phyloP scores from a whole-genome alignment of 2,329 filamentous ascomycete genomes.

The Alternaria triticimaculans region DNA sequence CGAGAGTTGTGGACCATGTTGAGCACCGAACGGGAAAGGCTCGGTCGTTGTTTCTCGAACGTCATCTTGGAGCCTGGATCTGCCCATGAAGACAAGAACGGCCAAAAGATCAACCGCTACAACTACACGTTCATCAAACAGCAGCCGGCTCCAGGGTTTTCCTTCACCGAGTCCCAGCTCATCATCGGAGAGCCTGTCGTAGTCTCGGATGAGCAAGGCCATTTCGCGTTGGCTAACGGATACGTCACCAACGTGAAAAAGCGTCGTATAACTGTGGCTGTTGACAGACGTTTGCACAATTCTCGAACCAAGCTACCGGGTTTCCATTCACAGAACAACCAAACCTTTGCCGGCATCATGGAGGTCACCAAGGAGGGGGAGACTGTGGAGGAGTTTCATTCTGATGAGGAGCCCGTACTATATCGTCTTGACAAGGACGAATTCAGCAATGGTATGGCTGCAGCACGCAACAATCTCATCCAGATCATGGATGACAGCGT shows the following conservation, averaged over 20 bases:
- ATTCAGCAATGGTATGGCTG: slow-evolving; percentile 97
- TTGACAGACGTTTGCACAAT: slow-evolving; percentile 89
- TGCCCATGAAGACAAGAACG: slow-evolving; percentile 70
- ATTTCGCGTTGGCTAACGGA: slow-evolving; percentile 92
- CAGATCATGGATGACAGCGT: slow-evolving; percentile 85
- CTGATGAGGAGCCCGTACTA: slow-evolving; percentile 62
- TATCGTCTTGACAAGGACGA: slow-evolving; percentile 97
- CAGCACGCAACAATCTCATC: slow-evolving; percentile 90
- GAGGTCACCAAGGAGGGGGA: slow-evolving; percentile 69
- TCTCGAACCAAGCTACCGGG: slow-evolving; percentile 75
- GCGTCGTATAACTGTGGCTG: slow-evolving; percentile 81
- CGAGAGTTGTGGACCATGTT: slow-evolving; percentile 96
- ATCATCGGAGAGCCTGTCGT: slow-evolving; percentile 89
- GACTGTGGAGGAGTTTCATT: slow-evolving; percentile 36
- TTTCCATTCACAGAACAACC: slow-evolving; percentile 79
- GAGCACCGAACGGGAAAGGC: slow-evolving; percentile 83
- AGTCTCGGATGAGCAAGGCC: slow-evolving; percentile 92
- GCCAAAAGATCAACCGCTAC: slow-evolving; percentile 88
- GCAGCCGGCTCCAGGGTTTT: slow-evolving; percentile 67
- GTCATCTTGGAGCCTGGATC: slow-evolving; percentile 83
- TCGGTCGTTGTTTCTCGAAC: slow-evolving; percentile 88
- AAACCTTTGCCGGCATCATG: slow-evolving; percentile 91
- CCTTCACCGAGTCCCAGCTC: slow-evolving; percentile 90
- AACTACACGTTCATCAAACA: slow-evolving; percentile 84
- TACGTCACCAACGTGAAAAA: slow-evolving; percentile 82